A percentile compares a stretch with the other conserved stretches of the same genome.
These are phyloP conservation scores for Paramecium octaurelia DNA, from an alignment of 73 alveolate genomes.

Conservation along the genomic window DNA sequence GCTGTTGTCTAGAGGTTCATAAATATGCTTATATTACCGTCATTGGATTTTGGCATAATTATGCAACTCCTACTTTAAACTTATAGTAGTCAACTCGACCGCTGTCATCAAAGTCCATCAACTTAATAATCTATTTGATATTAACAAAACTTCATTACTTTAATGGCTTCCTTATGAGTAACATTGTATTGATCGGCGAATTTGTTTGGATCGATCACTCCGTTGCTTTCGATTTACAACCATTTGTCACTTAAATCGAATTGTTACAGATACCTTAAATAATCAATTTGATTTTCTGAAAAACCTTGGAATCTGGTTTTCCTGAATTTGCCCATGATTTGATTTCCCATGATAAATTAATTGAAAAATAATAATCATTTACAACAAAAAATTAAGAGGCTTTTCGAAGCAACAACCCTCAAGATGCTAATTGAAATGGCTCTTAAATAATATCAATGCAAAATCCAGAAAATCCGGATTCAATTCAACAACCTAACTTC, in stretches of 20 bases:
- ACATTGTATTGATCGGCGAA: conserved; percentile 2
- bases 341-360: conserved; percentile 56
- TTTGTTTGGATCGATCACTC: neutral
- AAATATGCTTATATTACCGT: neutral
- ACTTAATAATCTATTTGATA: neutral
- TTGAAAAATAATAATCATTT: neutral
- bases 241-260: neutral
- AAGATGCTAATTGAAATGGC: neutral
- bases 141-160: neutral
- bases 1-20: conserved; percentile 45
- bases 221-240: neutral
- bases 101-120: conserved; percentile 34
- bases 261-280: conserved; percentile 39
- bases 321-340: conserved; percentile 62
- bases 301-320: conserved; percentile 58
- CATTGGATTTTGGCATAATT: conserved; percentile 52
- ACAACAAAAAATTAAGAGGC: neutral
- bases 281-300: conserved; percentile 51
- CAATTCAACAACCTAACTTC: neutral
- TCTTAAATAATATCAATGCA: neutral
- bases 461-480: neutral
- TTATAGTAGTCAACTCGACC: conserved; percentile 17
- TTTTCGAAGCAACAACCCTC: neutral
- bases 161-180: neutral
- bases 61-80: conserved; percentile 45